phyloP scores from a whole-genome alignment of 179 eudicot species.

The Beta lomatogona region DNA sequence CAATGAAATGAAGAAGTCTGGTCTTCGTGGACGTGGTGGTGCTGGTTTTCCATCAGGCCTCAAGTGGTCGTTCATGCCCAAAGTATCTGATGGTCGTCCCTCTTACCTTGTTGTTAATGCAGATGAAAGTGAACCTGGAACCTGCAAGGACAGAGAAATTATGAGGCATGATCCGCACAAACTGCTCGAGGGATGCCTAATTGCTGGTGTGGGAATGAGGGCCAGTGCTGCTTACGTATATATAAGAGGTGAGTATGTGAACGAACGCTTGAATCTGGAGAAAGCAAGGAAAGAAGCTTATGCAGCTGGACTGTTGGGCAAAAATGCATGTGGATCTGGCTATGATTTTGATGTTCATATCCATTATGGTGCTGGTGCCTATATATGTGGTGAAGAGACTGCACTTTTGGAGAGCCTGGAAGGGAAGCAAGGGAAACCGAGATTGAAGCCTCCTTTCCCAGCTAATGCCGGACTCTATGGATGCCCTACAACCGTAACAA shows the following conservation, averaged over 20 bases:
- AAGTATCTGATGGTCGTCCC: slow-evolving; percentile 90
- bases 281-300: slow-evolving; percentile 91
- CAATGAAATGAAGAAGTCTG: slow-evolving; percentile 90
- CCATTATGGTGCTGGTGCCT: slow-evolving; percentile 97
- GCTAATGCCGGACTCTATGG: slow-evolving; percentile 96
- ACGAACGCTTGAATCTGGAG: slow-evolving; percentile 74
- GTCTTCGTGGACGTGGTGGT: slow-evolving; percentile 98
- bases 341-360: slow-evolving; percentile 94
- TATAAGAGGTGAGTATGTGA: slow-evolving; percentile 93
- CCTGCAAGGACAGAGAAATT: slow-evolving; percentile 95
- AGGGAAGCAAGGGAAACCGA: slow-evolving; percentile 97
- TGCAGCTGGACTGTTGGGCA: slow-evolving; percentile 75
- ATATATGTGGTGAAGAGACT: slow-evolving; percentile 97
- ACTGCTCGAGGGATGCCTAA: slow-evolving; percentile 83
- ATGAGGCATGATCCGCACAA: slow-evolving; percentile 99
- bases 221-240: slow-evolving; percentile 93
- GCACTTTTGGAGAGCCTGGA: slow-evolving; percentile 95
- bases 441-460: slow-evolving; percentile 98
- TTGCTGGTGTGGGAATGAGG: slow-evolving; percentile 95
- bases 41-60: slow-evolving; percentile 99
- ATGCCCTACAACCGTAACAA: slow-evolving; percentile 94
- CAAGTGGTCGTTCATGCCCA: slow-evolving; percentile 99
- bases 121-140: slow-evolving; percentile 99
- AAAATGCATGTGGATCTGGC: slow-evolving; percentile 97
- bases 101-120: slow-evolving; percentile 98